A percentile compares a stretch with the other conserved stretches of the same genome.
These are phyloP conservation scores for Dactylellina leptospora DNA, from an alignment of 2,329 filamentous ascomycete species.

Conservation along the genomic window DNA sequence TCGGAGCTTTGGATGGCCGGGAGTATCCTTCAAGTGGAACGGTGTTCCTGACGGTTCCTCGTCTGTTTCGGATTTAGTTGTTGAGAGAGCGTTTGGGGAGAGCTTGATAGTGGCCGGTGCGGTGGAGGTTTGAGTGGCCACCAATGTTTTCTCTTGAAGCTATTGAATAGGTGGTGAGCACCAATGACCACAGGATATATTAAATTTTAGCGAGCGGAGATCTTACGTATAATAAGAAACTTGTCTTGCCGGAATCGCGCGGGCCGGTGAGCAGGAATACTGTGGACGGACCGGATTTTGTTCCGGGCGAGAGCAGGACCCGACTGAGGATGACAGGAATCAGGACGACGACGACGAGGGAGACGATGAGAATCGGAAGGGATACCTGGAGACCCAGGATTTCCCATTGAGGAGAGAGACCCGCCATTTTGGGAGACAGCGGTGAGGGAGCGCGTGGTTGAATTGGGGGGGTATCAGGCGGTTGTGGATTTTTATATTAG, in stretches of 20 bases:
- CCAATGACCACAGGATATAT: neutral
- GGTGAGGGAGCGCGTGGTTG: neutral
- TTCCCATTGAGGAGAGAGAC: constrained; percentile 18
- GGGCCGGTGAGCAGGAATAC: constrained; percentile 36
- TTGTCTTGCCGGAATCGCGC: constrained; percentile 50
- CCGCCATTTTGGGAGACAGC: constrained; percentile 12
- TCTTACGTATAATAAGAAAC: constrained; percentile 35
- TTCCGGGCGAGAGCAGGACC: constrained; percentile 7
- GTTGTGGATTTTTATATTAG: constrained; percentile 11
- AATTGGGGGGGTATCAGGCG: neutral
- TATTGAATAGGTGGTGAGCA: neutral
- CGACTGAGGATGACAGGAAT: constrained; percentile 41
- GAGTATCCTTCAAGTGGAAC: constrained; percentile 71
- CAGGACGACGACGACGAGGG: constrained; percentile 33
- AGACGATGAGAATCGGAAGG: constrained; percentile 41
- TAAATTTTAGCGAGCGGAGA: neutral
- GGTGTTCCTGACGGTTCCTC: constrained; percentile 2
- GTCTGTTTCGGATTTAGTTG: constrained; percentile 25
- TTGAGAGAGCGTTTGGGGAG: constrained; percentile 19
- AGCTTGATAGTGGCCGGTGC: constrained; percentile 34
- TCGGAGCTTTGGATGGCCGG: constrained; percentile 93
- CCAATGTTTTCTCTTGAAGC: constrained; percentile 47
- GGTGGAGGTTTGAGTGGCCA: constrained; percentile 46
- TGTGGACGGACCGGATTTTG: constrained; percentile 33
- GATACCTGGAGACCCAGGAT: constrained; percentile 43